These are phyloP conservation scores for Luzula sylvatica DNA, from an alignment of 176 grass and related monocot species.

Conservation along the genomic window DNA sequence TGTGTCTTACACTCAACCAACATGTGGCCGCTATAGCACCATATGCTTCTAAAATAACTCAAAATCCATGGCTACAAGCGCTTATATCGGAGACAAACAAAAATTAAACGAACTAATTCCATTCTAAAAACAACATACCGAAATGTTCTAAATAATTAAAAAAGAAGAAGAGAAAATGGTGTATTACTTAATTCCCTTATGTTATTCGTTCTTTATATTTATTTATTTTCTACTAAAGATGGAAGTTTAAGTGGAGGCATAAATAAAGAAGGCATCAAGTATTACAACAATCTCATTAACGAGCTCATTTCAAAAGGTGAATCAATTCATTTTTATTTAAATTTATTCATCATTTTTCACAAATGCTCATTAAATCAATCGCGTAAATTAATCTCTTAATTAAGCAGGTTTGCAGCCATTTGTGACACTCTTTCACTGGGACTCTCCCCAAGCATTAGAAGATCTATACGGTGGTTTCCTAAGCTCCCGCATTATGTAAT, in stretches of 20 bases:
- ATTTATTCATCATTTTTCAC: too few species aligned
- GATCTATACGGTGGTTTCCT: conserved; percentile 69
- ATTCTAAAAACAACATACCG: too few species aligned
- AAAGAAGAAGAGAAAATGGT: too few species aligned
- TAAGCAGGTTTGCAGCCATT: conserved; percentile 67
- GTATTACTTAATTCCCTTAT: too few species aligned
- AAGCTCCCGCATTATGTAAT: conserved; percentile 55
- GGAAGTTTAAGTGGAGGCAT: conserved; percentile 58
- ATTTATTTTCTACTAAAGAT: conserved; percentile 23
- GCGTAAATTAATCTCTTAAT: not conserved
- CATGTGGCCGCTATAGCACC: too few species aligned
- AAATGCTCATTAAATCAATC: not conserved
- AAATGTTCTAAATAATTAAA: too few species aligned
- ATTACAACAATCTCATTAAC: conserved; percentile 74
- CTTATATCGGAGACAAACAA: not conserved
- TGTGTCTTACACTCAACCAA: too few species aligned
- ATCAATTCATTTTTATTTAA: not conserved
- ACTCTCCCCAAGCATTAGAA: conserved; percentile 70
- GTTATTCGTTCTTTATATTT: not conserved
- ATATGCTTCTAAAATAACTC: too few species aligned
- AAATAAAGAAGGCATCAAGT: conserved; percentile 68
- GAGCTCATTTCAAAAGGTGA: conserved; percentile 64
- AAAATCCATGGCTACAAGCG: not conserved
- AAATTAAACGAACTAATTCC: not conserved
- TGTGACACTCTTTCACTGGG: conserved; percentile 87